These are phyloP conservation scores for Aspergillus sergii DNA, from an alignment of 2,329 filamentous ascomycete genomes.

Conservation along the genomic window DNA sequence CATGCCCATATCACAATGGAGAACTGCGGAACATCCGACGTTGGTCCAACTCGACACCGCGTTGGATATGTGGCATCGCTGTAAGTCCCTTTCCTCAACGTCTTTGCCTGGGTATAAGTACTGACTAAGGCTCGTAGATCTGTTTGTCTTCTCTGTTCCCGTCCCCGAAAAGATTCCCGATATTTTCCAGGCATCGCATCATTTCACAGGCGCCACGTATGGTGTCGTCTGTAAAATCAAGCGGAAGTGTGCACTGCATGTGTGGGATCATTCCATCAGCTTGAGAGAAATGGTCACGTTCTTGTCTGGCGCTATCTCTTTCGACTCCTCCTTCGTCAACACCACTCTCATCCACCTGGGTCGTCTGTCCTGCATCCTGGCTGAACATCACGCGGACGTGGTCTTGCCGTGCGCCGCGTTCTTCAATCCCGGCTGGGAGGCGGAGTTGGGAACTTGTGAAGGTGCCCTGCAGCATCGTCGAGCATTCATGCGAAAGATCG, in stretches of 20 bases:
- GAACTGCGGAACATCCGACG: slow-evolving; percentile 42
- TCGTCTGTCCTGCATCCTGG: slow-evolving; percentile 50
- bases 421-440: slow-evolving; percentile 67
- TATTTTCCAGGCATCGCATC: slow-evolving; percentile 65
- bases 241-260: slow-evolving; percentile 60
- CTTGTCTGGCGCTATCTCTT: slow-evolving; percentile 53
- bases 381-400: slow-evolving; percentile 61
- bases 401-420: slow-evolving; percentile 61
- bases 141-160: slow-evolving; percentile 61
- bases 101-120: too few relatives aligned
- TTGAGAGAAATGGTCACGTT: slow-evolving; percentile 60
- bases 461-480: slow-evolving; percentile 60
- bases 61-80: slow-evolving; percentile 44
- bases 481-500: slow-evolving; percentile 61
- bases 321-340: slow-evolving; percentile 53
- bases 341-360: slow-evolving; percentile 52
- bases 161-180: slow-evolving; percentile 59
- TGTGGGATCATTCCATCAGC: slow-evolving; percentile 67
- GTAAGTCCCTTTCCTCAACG: neutral
- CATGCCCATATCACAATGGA: slow-evolving; percentile 38
- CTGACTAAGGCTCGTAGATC: slow-evolving; percentile 19
- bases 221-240: slow-evolving; percentile 65
- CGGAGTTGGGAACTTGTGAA: slow-evolving; percentile 62
- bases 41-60: slow-evolving; percentile 40
- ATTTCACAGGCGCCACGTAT: slow-evolving; percentile 63